Evolutionary conservation across 2,329 filamentous ascomycete genomes (phyloP), one percentile per base, ranked within the genome.

Genomic region (Lachnellula arida): DNA sequence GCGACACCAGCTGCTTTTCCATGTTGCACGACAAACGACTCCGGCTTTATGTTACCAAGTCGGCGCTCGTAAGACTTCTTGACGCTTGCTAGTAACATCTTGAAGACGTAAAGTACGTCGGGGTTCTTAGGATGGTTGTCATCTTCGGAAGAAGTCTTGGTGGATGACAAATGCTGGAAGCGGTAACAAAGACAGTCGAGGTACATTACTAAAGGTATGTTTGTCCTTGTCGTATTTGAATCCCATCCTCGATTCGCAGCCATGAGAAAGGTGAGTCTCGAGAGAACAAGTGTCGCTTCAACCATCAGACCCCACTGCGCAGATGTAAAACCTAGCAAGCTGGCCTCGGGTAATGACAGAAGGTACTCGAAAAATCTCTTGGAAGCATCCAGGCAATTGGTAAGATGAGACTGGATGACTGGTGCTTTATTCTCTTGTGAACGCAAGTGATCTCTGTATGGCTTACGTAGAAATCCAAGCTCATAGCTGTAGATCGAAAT

Each of bases 151-250:
- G 37, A 44, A 12, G 14, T 23, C 23, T 47, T 22, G 6, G 43
- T 60, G 5, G 52, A 52, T 2, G 65, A 67, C 1, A 63, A 49
- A 9, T 46, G 25, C 14, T 58, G 52, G 19, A 68, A 62, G 3
- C 66, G 55, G 42, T 61, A 69, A 40, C 62, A 66, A 0, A 69
- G 55, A 42, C 58, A 62, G 43, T 69, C 67, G 6, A 69, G 57
- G 54, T 68, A 69, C 60, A 68, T 65, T 1, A 57, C 58, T 35
- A 69, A 47, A 1, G 65, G 66, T 1, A 67, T 46, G 28, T 60
- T 63, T 32, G 60, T 48, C 9, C 65, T 55, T 2, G 66, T 64
- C 2, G 57, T 63, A 1, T 58, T 55, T 1, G 57, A 44, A 42
- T 64, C 60, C 67, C 66, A 68, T 9, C 54, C 54, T 15, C 64